Evolutionary conservation across 1,139 yeast genomes (phyloP).

Genomic region (Geotrichum histeridarum): DNA sequence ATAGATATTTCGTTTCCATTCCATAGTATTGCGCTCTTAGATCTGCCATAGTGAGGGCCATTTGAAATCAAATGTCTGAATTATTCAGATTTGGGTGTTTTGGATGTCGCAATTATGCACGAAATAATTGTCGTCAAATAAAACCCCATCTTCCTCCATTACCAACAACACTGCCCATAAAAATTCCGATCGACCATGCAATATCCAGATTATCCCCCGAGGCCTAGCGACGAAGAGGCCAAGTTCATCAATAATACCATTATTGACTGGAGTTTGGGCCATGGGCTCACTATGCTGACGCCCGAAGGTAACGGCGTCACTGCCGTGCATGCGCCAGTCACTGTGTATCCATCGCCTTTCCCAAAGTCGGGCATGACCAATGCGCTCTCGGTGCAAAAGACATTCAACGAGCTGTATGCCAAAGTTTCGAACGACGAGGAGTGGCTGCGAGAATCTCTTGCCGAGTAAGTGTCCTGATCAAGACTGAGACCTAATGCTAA

Average conservation of each 20-base stretch:
- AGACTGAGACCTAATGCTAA: neutral
- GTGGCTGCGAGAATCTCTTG: constrained; percentile 60
- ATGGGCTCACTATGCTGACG: constrained; percentile 78
- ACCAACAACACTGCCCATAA: neutral
- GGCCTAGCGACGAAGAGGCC: constrained; percentile 12
- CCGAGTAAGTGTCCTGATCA: constrained; percentile 34
- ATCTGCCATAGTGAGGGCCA: too few relatives aligned
- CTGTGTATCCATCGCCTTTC: constrained; percentile 86
- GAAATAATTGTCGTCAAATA: neutral
- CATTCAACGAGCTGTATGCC: constrained; percentile 70
- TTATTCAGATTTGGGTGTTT: neutral
- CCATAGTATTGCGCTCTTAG: too few relatives aligned
- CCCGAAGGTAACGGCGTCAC: constrained; percentile 40
- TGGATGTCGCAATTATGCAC: too few relatives aligned
- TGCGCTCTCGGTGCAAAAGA: constrained; percentile 63
- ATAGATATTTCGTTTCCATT: neutral
- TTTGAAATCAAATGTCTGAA: too few relatives aligned
- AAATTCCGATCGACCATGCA: constrained; percentile 4
- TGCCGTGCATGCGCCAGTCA: constrained; percentile 76
- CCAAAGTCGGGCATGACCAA: constrained; percentile 60
- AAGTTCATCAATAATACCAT: constrained; percentile 30
- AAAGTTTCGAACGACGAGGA: constrained; percentile 50
- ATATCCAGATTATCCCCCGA: constrained; percentile 19
- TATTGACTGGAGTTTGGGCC: constrained; percentile 70
- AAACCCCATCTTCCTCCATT: neutral